phyloP scores from a whole-genome alignment of 83 land plant genomes.

The Isoetes engelmannii region DNA sequence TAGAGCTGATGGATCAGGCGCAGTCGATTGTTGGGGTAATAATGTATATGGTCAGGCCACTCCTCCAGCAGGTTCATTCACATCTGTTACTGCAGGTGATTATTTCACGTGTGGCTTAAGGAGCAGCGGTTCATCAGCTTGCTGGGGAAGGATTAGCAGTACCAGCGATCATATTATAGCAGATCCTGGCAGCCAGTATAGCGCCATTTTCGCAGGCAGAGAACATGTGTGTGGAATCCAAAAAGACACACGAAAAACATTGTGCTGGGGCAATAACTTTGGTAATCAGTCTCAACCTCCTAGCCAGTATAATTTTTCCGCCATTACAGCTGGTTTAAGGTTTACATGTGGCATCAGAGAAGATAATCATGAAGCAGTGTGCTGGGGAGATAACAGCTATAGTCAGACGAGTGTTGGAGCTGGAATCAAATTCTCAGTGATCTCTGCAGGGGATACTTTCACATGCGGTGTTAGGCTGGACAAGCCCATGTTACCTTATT shows the following conservation, averaged over 20 bases:
- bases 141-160: slow-evolving; percentile 5
- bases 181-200: background rate
- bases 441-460: background rate
- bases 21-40: slow-evolving; percentile 21
- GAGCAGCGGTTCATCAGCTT: slow-evolving; percentile 3
- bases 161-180: background rate
- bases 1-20: slow-evolving; percentile 5
- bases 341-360: background rate
- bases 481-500: too few species aligned
- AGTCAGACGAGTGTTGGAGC: background rate
- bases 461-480: background rate
- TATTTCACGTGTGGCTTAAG: slow-evolving; percentile 15
- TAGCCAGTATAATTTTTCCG: background rate
- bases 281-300: background rate
- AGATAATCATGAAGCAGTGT: background rate
- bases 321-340: background rate
- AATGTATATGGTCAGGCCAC: slow-evolving; percentile 9
- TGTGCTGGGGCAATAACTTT: slow-evolving; percentile 7
- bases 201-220: background rate
- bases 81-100: slow-evolving; percentile 6
- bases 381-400: background rate
- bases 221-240: slow-evolving; percentile 4
- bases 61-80: background rate
- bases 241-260: background rate
- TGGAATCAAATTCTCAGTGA: background rate